phyloP scores from a whole-genome alignment of 352 stramenopile species.

The Elongisporangium anandrum region DNA sequence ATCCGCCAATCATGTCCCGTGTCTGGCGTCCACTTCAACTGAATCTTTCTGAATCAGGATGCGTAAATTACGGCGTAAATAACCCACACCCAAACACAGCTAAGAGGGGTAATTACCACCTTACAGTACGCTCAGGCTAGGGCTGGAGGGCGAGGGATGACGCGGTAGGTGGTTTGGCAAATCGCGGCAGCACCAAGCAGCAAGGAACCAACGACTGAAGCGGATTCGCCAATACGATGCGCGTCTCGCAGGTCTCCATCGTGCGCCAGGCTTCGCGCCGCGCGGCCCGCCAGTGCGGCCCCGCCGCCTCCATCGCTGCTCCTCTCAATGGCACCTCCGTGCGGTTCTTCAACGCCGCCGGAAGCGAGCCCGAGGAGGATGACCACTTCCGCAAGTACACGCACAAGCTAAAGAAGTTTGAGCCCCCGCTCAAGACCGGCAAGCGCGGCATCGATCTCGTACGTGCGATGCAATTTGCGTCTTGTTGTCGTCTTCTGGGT shows the following conservation, averaged over 20 bases:
- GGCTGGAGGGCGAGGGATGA: neutral
- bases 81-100: neutral
- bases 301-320: constrained; percentile 4
- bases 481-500: neutral
- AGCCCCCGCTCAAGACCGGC: constrained; percentile 70
- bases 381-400: constrained; percentile 51
- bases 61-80: constrained; percentile 1
- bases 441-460: constrained; percentile 77
- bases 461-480: constrained; percentile 7
- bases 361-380: constrained; percentile 25
- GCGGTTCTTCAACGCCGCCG: constrained; percentile 13
- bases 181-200: constrained; percentile 2
- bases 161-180: neutral
- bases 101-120: neutral
- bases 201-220: constrained; percentile 2
- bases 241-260: neutral
- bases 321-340: neutral
- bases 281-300: constrained; percentile 16
- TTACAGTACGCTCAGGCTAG: neutral
- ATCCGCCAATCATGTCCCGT: neutral
- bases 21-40: constrained; percentile 10
- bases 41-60: constrained; percentile 9
- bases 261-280: constrained; percentile 8
- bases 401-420: constrained; percentile 71
- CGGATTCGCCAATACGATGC: neutral